Evolutionary conservation across 441 rosid genomes (phyloP).

Genomic region (Hura crepitans): DNA sequence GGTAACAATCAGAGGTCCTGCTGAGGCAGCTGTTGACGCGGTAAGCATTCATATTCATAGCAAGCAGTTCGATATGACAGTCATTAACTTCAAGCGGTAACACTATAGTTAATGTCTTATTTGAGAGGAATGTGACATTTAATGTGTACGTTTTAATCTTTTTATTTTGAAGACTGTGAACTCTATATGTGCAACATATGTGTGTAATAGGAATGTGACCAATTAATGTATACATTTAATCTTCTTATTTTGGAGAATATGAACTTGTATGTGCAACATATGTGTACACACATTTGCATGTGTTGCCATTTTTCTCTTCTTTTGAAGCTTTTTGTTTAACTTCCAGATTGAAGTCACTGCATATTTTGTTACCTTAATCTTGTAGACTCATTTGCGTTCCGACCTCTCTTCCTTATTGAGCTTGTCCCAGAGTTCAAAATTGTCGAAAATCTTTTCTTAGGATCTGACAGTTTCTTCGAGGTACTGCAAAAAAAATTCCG

Average conservation of each 20-base stretch:
- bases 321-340: not conserved
- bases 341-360: not conserved
- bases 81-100: not conserved
- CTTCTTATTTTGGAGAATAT: not conserved
- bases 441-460: not conserved
- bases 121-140: not conserved
- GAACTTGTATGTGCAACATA: not conserved
- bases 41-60: slow-evolving; percentile 31
- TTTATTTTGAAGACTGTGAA: not conserved
- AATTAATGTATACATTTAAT: not conserved
- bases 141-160: not conserved
- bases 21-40: slow-evolving; percentile 92
- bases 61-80: not conserved
- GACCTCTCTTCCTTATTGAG: not conserved
- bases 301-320: slow-evolving; percentile 1
- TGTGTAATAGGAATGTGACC: not conserved
- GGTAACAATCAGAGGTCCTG: slow-evolving; percentile 76
- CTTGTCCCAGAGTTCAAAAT: not conserved
- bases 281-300: not conserved
- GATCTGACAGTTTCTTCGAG: not conserved
- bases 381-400: not conserved
- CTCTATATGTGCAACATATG: not conserved
- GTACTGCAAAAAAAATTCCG: not conserved
- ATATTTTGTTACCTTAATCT: not conserved
- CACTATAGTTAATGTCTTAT: too few species aligned